Conservation (phyloP, 2,329 filamentous ascomycete genomes). For the Cladosporium sp. region DNA sequence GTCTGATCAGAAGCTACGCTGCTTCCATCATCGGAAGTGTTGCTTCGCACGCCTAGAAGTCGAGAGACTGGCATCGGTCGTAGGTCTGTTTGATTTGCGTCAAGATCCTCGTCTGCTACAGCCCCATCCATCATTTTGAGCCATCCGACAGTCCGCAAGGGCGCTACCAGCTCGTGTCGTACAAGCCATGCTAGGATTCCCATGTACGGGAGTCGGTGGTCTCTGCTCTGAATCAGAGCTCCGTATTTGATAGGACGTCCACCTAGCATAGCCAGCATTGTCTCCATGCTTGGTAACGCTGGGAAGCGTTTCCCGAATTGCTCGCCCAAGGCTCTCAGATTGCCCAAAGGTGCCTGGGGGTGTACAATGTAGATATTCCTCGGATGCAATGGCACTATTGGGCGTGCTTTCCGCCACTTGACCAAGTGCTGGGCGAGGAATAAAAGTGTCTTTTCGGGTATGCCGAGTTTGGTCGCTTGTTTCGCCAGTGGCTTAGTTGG, state of each 20-base stretch:
- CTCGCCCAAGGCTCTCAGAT: constrained; percentile 63
- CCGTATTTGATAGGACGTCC: constrained; percentile 79
- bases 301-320: constrained; percentile 78
- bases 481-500: constrained; percentile 67
- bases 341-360: constrained; percentile 76
- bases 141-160: constrained; percentile 87
- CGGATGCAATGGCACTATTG: constrained; percentile 84
- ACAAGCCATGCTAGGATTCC: constrained; percentile 91
- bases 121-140: constrained; percentile 40
- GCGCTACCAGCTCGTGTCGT: constrained; percentile 88
- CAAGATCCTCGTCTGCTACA: not conserved
- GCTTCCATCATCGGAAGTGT: constrained; percentile 5
- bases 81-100: not conserved
- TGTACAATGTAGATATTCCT: constrained; percentile 89
- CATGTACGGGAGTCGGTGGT: constrained; percentile 83
- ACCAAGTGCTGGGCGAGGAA: constrained; percentile 90
- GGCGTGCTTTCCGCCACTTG: constrained; percentile 89
- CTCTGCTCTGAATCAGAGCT: constrained; percentile 77
- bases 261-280: constrained; percentile 81
- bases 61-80: constrained; percentile 4
- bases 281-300: constrained; percentile 74
- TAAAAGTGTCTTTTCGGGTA: constrained; percentile 76
- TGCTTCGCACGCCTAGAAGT: constrained; percentile 1
- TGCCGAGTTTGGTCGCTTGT: constrained; percentile 64
- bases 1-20: constrained; percentile 11